These are phyloP conservation scores for Curvularia sp. DNA, from an alignment of 2,329 filamentous ascomycete species.

Conservation along the genomic window DNA sequence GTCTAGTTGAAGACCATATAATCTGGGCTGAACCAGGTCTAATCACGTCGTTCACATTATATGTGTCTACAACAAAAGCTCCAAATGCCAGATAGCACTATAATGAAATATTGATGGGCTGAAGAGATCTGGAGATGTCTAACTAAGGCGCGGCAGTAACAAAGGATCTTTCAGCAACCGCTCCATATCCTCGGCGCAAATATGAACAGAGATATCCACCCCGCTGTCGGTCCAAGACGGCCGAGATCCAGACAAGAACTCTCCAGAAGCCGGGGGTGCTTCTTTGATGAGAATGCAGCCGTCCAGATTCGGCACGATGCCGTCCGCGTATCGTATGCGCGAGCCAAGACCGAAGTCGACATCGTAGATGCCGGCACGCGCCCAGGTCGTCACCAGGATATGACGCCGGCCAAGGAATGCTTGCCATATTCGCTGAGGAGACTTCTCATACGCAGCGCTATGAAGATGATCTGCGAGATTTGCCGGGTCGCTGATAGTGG, in stretches of 20 bases:
- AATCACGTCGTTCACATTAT: no score
- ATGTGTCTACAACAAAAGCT: no score
- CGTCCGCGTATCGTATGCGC: conserved; percentile 16
- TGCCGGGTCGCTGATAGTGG: conserved; percentile 11
- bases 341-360: conserved; percentile 16
- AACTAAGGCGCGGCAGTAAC: conserved; percentile 5
- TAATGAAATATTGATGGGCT: background rate
- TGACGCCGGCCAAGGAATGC: conserved; percentile 17
- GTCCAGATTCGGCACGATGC: conserved; percentile 13
- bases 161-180: conserved; percentile 10
- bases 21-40: background rate
- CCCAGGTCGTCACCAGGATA: conserved; percentile 20
- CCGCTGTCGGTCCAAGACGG: conserved; percentile 3
- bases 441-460: conserved; percentile 20
- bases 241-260: background rate
- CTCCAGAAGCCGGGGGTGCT: background rate
- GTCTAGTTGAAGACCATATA: background rate
- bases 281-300: conserved; percentile 16
- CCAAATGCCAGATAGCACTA: no score
- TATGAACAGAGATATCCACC: conserved; percentile 7
- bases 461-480: conserved; percentile 13
- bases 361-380: conserved; percentile 16
- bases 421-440: conserved; percentile 18
- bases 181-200: conserved; percentile 10
- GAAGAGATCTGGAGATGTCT: background rate